phyloP scores from a whole-genome alignment of 345 rosid species.

The Eucalyptus albens region DNA sequence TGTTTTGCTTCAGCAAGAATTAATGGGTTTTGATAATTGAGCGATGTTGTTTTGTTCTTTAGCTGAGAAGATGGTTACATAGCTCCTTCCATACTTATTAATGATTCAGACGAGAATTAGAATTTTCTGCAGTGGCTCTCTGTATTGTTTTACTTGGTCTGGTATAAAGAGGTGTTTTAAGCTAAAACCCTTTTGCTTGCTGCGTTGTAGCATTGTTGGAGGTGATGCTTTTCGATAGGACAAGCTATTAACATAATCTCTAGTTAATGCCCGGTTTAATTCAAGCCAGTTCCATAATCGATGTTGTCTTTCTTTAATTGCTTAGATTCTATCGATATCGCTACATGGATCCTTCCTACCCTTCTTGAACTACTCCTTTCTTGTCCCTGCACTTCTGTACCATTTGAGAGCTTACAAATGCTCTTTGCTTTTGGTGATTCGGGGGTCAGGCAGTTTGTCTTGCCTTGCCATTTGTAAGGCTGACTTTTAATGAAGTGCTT shows the following conservation, averaged over 20 bases:
- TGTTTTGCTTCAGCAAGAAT: neutral
- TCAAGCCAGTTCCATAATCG: neutral
- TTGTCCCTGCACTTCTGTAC: neutral
- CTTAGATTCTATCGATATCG: neutral
- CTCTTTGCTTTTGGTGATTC: accelerated
- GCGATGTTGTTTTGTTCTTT: neutral
- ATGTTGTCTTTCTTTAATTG: neutral
- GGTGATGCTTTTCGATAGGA: neutral
- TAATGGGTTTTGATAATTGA: neutral
- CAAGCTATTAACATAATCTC: neutral
- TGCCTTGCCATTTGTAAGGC: neutral
- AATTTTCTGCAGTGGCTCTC: neutral
- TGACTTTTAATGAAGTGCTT: accelerated
- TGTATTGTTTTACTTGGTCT: neutral
- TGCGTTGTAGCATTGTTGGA: neutral
- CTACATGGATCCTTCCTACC: neutral
- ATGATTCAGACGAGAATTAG: neutral
- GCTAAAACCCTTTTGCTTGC: neutral
- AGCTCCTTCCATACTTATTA: neutral
- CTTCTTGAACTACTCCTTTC: neutral
- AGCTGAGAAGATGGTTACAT: neutral
- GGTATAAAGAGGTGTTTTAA: neutral
- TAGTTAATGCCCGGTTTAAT: neutral
- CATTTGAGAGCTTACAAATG: neutral
- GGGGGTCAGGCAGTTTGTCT: accelerated